Conservation (phyloP, 202 grass and related monocot genomes). For the Cymbopogon flexuosus region DNA sequence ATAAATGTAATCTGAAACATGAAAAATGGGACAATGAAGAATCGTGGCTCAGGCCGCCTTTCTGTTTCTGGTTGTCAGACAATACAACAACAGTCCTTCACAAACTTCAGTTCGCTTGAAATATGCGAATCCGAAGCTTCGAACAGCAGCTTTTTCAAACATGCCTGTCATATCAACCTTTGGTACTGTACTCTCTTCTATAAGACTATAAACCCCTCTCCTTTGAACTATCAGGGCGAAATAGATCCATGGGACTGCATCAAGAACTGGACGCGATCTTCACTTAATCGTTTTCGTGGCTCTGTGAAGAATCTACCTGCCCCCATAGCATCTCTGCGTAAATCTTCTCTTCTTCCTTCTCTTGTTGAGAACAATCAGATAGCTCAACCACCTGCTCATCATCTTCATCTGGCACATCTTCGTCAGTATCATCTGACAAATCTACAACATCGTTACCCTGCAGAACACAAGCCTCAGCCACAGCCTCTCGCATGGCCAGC, state of each 20-base stretch:
- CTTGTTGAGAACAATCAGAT: conserved; percentile 42
- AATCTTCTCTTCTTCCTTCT: conserved; percentile 62
- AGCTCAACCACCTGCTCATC: conserved; percentile 52
- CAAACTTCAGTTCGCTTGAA: background rate
- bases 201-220: background rate
- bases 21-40: conserved; percentile 8
- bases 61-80: background rate
- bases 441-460: conserved; percentile 20
- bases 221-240: background rate
- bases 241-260: background rate
- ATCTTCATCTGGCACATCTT: conserved; percentile 55
- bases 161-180: background rate
- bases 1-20: conserved; percentile 4
- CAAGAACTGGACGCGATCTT: background rate
- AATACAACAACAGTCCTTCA: background rate
- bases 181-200: background rate
- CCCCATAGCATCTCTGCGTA: conserved; percentile 72
- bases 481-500: conserved; percentile 71
- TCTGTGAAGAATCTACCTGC: conserved; percentile 60
- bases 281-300: conserved; percentile 19
- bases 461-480: conserved; percentile 33
- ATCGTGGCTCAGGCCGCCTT: background rate
- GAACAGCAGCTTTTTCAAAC: background rate
- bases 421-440: conserved; percentile 44
- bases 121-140: conserved; percentile 3